Percentiles rank a stretch among this genome's conserved stretches.
Conservation (phyloP, 1,139 yeast genomes). For the Scheffersomyces parashehatae region DNA sequence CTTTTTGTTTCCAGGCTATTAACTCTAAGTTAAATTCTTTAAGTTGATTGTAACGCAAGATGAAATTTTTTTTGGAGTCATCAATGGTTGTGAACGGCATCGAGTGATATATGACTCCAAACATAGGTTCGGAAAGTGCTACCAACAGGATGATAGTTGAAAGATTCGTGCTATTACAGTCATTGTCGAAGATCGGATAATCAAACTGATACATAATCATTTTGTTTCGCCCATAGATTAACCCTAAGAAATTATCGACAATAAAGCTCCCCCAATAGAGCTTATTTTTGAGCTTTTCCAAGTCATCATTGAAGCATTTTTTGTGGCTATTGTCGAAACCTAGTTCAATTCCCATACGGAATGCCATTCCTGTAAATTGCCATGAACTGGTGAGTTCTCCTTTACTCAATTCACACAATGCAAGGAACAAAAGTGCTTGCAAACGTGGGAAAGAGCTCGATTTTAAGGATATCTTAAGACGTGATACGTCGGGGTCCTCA, state of each 20-base stretch:
- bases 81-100: neutral
- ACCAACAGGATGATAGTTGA: neutral
- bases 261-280: conserved; percentile 2
- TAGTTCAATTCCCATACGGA: conserved; percentile 2
- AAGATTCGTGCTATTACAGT: neutral
- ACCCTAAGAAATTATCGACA: conserved; percentile 2
- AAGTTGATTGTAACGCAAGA: conserved; percentile 1
- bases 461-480: neutral
- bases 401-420: conserved; percentile 2
- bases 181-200: neutral
- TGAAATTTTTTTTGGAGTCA: conserved; percentile 2
- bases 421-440: conserved; percentile 1
- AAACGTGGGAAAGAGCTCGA: neutral
- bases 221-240: conserved; percentile 2
- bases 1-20: neutral
- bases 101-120: neutral
- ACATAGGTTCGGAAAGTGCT: conserved; percentile 1
- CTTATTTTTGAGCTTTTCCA: neutral
- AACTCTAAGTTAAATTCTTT: neutral
- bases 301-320: neutral
- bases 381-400: conserved; percentile 4
- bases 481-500: neutral
- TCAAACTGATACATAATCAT: conserved; percentile 2
- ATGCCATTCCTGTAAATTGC: conserved; percentile 3
- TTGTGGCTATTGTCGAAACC: conserved; percentile 3